Conservation (phyloP, 257 asterid species). For the Scutellaria barbata region DNA sequence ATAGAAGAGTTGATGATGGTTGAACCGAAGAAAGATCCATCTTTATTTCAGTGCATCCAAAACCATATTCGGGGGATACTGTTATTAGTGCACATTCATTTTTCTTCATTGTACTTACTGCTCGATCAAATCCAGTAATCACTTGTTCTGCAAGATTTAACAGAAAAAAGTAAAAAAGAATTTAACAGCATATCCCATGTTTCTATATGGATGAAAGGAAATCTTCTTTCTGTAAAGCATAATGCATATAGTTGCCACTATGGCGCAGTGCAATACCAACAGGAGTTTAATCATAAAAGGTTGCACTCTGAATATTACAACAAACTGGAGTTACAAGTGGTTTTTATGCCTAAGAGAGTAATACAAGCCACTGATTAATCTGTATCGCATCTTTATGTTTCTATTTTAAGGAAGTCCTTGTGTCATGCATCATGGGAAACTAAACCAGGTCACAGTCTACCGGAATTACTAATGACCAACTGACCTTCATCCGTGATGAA, state of each 20-base stretch:
- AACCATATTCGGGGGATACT: constrained; percentile 63
- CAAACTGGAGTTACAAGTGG: not conserved
- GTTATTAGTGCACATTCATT: constrained; percentile 61
- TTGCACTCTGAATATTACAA: not conserved
- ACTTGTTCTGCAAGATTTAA: constrained; percentile 58
- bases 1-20: constrained; percentile 60
- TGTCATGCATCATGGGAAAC: constrained; percentile 1
- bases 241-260: not conserved
- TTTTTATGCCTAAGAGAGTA: constrained; percentile 8
- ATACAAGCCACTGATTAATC: constrained; percentile 10
- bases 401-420: constrained; percentile 6
- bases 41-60: constrained; percentile 58
- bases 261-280: not conserved
- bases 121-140: constrained; percentile 66
- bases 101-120: constrained; percentile 69
- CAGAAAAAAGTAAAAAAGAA: not conserved
- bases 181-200: constrained; percentile 21
- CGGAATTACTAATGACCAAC: constrained; percentile 28
- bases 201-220: constrained; percentile 1
- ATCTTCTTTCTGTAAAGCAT: not conserved
- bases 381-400: not conserved
- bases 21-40: constrained; percentile 56
- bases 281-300: not conserved
- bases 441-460: not conserved
- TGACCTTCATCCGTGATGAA: constrained; percentile 76